A percentile compares a stretch with the other conserved stretches of the same genome.
These are phyloP conservation scores for Gyromitra esculenta DNA, from an alignment of 2,329 filamentous ascomycete species.

Conservation along the genomic window DNA sequence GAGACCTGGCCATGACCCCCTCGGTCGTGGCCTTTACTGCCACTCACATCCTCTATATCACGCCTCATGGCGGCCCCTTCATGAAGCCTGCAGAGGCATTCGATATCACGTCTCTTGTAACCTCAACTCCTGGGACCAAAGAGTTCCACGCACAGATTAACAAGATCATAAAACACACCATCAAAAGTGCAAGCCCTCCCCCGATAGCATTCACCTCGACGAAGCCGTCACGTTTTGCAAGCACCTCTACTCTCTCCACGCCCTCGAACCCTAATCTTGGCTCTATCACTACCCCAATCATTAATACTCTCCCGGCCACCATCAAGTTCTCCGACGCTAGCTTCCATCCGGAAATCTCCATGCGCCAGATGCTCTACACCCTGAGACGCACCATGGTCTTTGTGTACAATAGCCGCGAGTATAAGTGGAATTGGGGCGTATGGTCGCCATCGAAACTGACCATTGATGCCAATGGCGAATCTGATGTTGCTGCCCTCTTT, in stretches of 20 bases:
- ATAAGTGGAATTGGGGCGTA: conserved; percentile 35
- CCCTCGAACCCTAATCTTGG: conserved; percentile 7
- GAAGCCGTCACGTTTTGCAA: conserved; percentile 22
- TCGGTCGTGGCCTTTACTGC: not conserved
- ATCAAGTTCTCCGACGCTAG: conserved; percentile 14
- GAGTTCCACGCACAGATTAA: conserved; percentile 6
- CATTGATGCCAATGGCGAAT: not conserved
- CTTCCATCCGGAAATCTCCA: conserved; percentile 27
- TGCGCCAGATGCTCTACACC: conserved; percentile 1
- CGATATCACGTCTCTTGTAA: conserved; percentile 24
- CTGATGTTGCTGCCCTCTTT: not conserved
- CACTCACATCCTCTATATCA: conserved; percentile 32
- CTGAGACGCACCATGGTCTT: conserved; percentile 26
- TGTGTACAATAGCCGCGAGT: conserved; percentile 34
- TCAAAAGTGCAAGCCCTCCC: conserved; percentile 6
- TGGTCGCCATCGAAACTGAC: conserved; percentile 24
- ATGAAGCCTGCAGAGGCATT: conserved; percentile 25
- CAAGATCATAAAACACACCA: not conserved
- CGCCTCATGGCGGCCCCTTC: conserved; percentile 18
- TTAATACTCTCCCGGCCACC: not conserved
- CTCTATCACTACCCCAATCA: not conserved
- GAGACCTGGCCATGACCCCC: conserved; percentile 1
- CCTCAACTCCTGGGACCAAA: not conserved
- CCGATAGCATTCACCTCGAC: conserved; percentile 16
- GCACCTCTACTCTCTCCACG: conserved; percentile 10